Conservation (phyloP, 768 basidiomycete species). For the Neoboletus subvelutipes region DNA sequence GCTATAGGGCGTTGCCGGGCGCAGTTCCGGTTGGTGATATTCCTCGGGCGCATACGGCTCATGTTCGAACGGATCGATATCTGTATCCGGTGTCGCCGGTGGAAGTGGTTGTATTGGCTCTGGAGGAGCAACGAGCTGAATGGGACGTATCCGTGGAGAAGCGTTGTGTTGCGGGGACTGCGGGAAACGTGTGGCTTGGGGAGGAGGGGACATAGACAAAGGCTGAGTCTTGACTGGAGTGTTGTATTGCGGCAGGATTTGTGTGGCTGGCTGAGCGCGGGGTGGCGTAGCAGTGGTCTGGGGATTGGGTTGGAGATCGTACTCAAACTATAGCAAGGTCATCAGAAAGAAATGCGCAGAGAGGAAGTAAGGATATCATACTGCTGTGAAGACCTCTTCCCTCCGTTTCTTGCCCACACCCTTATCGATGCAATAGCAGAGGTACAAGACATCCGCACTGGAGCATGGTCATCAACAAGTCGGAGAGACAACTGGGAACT, state of each 20-base stretch:
- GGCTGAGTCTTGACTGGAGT: slow-evolving; percentile 8
- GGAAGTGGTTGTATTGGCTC: slow-evolving; percentile 17
- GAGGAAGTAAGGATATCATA: slow-evolving; percentile 31
- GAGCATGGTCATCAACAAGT: background rate
- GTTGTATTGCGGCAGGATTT: slow-evolving; percentile 12
- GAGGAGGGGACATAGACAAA: slow-evolving; percentile 13
- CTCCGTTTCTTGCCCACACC: slow-evolving; percentile 50
- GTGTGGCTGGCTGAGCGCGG: slow-evolving; percentile 12
- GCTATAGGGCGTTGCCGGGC: slow-evolving; percentile 25
- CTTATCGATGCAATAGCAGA: slow-evolving; percentile 67
- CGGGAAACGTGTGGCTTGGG: slow-evolving; percentile 9
- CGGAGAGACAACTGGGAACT: slow-evolving; percentile 20
- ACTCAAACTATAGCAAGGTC: slow-evolving; percentile 38
- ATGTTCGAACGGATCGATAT: slow-evolving; percentile 35
- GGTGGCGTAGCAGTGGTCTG: slow-evolving; percentile 12
- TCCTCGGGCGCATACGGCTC: slow-evolving; percentile 29
- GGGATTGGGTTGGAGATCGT: slow-evolving; percentile 31
- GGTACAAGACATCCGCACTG: slow-evolving; percentile 63
- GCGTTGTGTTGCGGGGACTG: slow-evolving; percentile 3
- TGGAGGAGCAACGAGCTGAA: slow-evolving; percentile 9
- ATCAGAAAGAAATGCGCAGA: slow-evolving; percentile 4
- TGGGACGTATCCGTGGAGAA: slow-evolving; percentile 4
- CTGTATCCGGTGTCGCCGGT: slow-evolving; percentile 27
- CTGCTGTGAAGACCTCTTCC: slow-evolving; percentile 55
- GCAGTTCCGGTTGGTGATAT: slow-evolving; percentile 6